These are phyloP conservation scores for Diutina sp. DNA, from an alignment of 1,139 yeast genomes.

Conservation along the genomic window DNA sequence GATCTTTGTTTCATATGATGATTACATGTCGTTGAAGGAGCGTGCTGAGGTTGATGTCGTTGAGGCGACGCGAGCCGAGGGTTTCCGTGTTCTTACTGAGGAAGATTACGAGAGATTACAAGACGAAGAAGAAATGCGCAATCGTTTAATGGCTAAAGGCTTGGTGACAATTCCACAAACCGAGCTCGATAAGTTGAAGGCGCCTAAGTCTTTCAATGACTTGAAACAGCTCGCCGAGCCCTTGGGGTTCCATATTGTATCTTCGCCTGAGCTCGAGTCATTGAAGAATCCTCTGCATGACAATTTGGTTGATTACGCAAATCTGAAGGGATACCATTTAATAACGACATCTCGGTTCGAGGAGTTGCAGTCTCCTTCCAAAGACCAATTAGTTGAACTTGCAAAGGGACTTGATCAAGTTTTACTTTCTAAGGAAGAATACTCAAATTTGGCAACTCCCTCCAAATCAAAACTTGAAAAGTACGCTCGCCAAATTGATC, in stretches of 20 bases:
- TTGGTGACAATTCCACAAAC: slow-evolving; percentile 19
- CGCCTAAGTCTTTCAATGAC: not conserved
- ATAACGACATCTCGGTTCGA: not conserved
- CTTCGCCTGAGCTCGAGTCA: slow-evolving; percentile 2
- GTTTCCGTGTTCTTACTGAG: slow-evolving; percentile 15
- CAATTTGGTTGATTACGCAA: not conserved
- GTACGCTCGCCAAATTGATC: not conserved
- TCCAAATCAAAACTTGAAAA: not conserved
- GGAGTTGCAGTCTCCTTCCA: not conserved
- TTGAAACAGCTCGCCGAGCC: not conserved
- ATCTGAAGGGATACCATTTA: not conserved
- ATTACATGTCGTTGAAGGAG: not conserved
- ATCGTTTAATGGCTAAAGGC: slow-evolving; percentile 18
- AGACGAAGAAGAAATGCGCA: slow-evolving; percentile 23
- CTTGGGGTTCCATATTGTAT: slow-evolving; percentile 3
- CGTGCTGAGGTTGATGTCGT: not conserved
- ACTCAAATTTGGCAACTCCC: not conserved
- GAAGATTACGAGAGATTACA: slow-evolving; percentile 16
- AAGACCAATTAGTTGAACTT: not conserved
- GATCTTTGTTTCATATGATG: not conserved
- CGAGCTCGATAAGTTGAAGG: slow-evolving; percentile 11
- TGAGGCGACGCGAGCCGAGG: slow-evolving; percentile 10
- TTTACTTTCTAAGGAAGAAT: not conserved
- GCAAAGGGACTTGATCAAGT: not conserved
- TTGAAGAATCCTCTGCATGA: not conserved